These are phyloP conservation scores for Ligustrum vulgare DNA, from an alignment of 257 asterid genomes.

Conservation along the genomic window DNA sequence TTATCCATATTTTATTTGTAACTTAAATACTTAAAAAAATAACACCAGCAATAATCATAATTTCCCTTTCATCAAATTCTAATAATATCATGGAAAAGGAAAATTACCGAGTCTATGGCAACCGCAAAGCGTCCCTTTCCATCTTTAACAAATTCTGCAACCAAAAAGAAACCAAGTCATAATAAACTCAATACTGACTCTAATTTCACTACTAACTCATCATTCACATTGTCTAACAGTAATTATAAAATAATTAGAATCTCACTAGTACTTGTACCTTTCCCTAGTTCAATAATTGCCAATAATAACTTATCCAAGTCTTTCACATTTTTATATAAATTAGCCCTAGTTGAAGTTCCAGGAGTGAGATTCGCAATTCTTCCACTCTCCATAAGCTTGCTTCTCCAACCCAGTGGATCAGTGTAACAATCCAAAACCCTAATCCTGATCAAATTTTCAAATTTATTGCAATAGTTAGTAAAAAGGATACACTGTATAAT, in stretches of 20 bases:
- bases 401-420: slow-evolving; percentile 92
- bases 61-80: not conserved
- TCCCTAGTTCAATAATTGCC: slow-evolving; percentile 62
- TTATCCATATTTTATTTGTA: not conserved
- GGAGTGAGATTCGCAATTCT: slow-evolving; percentile 32
- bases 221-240: not conserved
- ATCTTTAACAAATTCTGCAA: slow-evolving; percentile 64
- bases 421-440: slow-evolving; percentile 83
- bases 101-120: slow-evolving; percentile 87
- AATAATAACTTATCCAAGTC: slow-evolving; percentile 55
- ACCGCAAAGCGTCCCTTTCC: slow-evolving; percentile 74
- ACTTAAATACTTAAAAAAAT: not conserved
- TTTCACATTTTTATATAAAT: slow-evolving; percentile 53
- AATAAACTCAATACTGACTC: not conserved
- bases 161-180: slow-evolving; percentile 20
- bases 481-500: not conserved
- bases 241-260: slow-evolving; percentile 1
- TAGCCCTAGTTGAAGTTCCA: slow-evolving; percentile 37
- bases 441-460: slow-evolving; percentile 47
- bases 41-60: slow-evolving; percentile 1
- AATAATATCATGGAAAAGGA: not conserved
- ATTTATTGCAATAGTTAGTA: slow-evolving; percentile 15
- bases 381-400: slow-evolving; percentile 58
- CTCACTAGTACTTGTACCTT: slow-evolving; percentile 45
- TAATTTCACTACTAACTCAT: slow-evolving; percentile 16